Evolutionary conservation across 306 rosid species (phyloP), one percentile per base, ranked within the genome.

Genomic region (Ochetophila trinervis): DNA sequence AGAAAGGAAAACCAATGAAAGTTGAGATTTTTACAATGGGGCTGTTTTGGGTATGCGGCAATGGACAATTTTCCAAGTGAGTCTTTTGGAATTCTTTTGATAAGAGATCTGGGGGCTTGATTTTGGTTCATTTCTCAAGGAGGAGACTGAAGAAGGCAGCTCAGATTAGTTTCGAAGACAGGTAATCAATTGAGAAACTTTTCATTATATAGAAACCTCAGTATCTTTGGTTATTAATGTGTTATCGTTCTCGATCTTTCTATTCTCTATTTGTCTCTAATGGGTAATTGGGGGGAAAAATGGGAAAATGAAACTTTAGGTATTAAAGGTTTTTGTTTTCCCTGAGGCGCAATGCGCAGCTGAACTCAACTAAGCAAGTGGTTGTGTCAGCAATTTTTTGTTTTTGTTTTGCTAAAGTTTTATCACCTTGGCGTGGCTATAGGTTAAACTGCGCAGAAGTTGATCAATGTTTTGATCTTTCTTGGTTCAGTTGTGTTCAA

Each of bases 21-120:
- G 63, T 52, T 42, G 67, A 52, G 35, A 48, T 52, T 77, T 84
- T 78, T 40, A 59, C 66, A 72, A 80, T 80, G 88, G 77, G 73
- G 57, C 72, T 75, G 57, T 60, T 59, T 42, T 72, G 65, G 75
- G 71, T 40, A 3, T 66, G 65, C n/a, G 72, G 59, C 14, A 49
- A 60, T 60, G 77, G 37, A 68, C 69, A 73, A 74, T 52, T 55
- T 23, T 70, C 54, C 45, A 15, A 77, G 60, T 19, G 65, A 61
- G 65, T 10, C 60, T 51, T 68, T 70, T 37, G 45, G 53, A 70
- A 16, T 78, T 52, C 36, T 71, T 44, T 23, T 19, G 21, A 22
- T 10, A 6, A 52, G 79, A 85, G 95, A 88, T 88, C 91, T 72
- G 55, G 55, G 65, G 30, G 24, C 50, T 70, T 58, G 9, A 54